Percentiles rank a stretch among this genome's conserved stretches.
Evolutionary conservation across 1,284 basidiomycete species (phyloP).

Genomic region (Marasmius tenuissimus): DNA sequence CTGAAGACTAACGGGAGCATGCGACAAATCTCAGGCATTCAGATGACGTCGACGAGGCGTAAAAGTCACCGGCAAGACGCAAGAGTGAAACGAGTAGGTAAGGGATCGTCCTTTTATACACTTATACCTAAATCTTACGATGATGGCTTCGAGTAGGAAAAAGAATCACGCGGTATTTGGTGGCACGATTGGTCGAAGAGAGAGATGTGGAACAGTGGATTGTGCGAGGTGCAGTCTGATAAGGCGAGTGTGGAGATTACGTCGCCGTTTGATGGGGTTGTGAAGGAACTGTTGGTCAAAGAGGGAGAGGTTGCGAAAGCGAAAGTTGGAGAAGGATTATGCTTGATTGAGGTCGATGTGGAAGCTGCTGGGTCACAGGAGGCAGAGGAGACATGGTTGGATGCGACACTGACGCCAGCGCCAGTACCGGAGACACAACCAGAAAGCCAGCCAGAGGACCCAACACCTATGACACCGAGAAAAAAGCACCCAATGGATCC

Average conservation of each 20-base stretch:
- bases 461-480: slow-evolving; percentile 8
- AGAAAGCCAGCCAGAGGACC: slow-evolving; percentile 3
- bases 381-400: slow-evolving; percentile 12
- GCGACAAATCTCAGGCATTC: too few species aligned
- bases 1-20: too few species aligned
- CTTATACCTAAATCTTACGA: too few species aligned
- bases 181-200: too few species aligned
- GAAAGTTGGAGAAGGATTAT: slow-evolving; percentile 84
- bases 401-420: neutral
- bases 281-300: slow-evolving; percentile 73
- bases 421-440: slow-evolving; percentile 17
- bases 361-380: slow-evolving; percentile 32
- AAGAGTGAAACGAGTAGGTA: too few species aligned
- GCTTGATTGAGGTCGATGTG: slow-evolving; percentile 80
- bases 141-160: too few species aligned
- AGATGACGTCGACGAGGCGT: too few species aligned
- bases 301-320: slow-evolving; percentile 88
- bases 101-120: too few species aligned
- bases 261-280: slow-evolving; percentile 79
- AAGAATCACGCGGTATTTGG: too few species aligned
- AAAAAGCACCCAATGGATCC: slow-evolving; percentile 17
- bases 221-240: slow-evolving; percentile 94
- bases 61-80: too few species aligned
- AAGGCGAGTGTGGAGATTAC: slow-evolving; percentile 96
- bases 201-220: too few species aligned